These are phyloP conservation scores for Byssochlamys sp. DNA, from an alignment of 2,329 filamentous ascomycete genomes.

Conservation along the genomic window DNA sequence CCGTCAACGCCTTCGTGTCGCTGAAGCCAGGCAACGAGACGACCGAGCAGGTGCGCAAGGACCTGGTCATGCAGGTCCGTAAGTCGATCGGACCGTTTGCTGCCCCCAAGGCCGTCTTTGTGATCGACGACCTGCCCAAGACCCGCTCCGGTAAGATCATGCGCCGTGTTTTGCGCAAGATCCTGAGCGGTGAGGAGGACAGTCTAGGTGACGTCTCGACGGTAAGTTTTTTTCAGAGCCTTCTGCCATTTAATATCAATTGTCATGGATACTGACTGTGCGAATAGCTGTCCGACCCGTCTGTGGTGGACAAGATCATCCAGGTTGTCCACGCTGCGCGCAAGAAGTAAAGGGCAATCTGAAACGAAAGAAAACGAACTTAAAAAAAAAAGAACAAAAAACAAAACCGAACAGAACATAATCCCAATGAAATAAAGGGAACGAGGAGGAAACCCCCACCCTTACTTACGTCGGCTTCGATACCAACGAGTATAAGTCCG, in stretches of 20 bases:
- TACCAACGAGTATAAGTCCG: neutral
- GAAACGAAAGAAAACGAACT: neutral
- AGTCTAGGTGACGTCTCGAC: constrained; percentile 88
- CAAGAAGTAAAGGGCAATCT: constrained; percentile 25
- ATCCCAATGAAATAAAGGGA: neutral
- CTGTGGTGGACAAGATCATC: constrained; percentile 84
- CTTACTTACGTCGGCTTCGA: neutral
- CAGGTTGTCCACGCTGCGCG: constrained; percentile 55
- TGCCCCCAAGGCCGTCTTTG: constrained; percentile 82
- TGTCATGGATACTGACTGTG: constrained; percentile 2
- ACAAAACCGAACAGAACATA: neutral
- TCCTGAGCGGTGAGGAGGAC: constrained; percentile 91
- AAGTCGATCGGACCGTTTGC: constrained; percentile 97
- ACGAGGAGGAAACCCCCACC: neutral
- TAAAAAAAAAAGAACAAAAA: neutral
- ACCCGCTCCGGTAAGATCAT: constrained; percentile 98
- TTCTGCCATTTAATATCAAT: constrained; percentile 3
- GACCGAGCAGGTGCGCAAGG: constrained; percentile 76
- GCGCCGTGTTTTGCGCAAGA: constrained; percentile 93
- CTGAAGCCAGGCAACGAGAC: constrained; percentile 75
- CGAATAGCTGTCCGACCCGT: constrained; percentile 71
- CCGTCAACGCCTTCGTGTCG: constrained; percentile 91
- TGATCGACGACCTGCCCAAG: constrained; percentile 91
- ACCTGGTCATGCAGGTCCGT: constrained; percentile 85
- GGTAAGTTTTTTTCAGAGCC: constrained; percentile 45